Conservation (phyloP, 2,329 filamentous ascomycete species). For the Stachybotrys elegans region DNA sequence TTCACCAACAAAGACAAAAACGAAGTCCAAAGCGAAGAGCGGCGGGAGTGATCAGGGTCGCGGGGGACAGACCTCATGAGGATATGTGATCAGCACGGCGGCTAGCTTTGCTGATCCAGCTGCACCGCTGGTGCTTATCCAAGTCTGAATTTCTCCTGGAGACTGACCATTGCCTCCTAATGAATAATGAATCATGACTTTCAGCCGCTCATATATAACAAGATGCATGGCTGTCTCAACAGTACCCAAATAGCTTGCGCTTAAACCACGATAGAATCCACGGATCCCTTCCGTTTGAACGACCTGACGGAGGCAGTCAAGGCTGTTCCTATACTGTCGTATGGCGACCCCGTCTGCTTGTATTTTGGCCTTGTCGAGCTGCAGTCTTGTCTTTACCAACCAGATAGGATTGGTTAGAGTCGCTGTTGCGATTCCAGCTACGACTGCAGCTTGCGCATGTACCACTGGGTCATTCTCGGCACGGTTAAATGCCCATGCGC, state of each 20-base stretch:
- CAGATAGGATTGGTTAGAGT: slow-evolving; percentile 71
- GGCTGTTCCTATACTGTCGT: slow-evolving; percentile 61
- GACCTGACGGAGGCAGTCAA: slow-evolving; percentile 63
- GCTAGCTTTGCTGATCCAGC: slow-evolving; percentile 78
- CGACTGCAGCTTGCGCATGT: slow-evolving; percentile 57
- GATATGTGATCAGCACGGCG: slow-evolving; percentile 74
- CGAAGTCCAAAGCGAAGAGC: too few species aligned
- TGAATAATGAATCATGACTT: slow-evolving; percentile 24
- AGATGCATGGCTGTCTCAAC: slow-evolving; percentile 66
- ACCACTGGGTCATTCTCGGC: slow-evolving; percentile 52
- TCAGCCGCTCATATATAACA: slow-evolving; percentile 68
- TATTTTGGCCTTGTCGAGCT: slow-evolving; percentile 61
- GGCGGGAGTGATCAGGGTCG: too few species aligned
- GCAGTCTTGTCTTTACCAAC: slow-evolving; percentile 67
- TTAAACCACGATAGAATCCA: slow-evolving; percentile 63
- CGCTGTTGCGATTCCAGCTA: slow-evolving; percentile 62
- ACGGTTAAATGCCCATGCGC: slow-evolving; percentile 54
- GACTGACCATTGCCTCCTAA: slow-evolving; percentile 53
- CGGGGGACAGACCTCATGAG: slow-evolving; percentile 73
- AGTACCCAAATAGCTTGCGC: slow-evolving; percentile 64
- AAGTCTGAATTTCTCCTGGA: slow-evolving; percentile 66
- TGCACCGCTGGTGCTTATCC: slow-evolving; percentile 66
- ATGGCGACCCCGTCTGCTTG: slow-evolving; percentile 32
- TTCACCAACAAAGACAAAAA: too few species aligned
- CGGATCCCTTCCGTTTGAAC: slow-evolving; percentile 58